phyloP scores from a whole-genome alignment of 192 early-diverging fungal genomes.

The Podochytrium sp. region DNA sequence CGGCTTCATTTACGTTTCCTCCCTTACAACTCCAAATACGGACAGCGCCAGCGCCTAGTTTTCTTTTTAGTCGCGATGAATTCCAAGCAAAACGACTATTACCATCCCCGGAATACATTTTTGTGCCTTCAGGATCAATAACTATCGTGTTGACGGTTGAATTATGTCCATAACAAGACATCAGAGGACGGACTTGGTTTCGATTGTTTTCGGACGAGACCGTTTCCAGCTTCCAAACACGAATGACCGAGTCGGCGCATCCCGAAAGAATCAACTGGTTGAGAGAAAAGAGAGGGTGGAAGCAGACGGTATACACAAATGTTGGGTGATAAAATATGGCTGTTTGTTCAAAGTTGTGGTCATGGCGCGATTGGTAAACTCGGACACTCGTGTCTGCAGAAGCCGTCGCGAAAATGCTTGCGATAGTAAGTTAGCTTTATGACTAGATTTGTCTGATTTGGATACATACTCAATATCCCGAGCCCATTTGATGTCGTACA shows the following conservation, averaged over 20 bases:
- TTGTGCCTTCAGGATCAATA: slow-evolving; percentile 43
- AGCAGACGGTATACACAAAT: slow-evolving; percentile 45
- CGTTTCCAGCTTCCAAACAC: slow-evolving; percentile 36
- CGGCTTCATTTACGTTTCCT: not conserved
- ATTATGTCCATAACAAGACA: slow-evolving; percentile 39
- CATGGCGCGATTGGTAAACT: slow-evolving; percentile 36
- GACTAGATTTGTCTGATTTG: not conserved
- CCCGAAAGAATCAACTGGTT: slow-evolving; percentile 39
- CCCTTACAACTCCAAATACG: slow-evolving; percentile 47
- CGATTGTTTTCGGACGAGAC: not conserved
- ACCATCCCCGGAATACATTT: slow-evolving; percentile 49
- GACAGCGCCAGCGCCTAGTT: slow-evolving; percentile 30
- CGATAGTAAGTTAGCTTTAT: not conserved
- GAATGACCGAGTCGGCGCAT: slow-evolving; percentile 44
- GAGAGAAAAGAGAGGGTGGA: slow-evolving; percentile 28
- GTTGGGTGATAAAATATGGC: slow-evolving; percentile 41
- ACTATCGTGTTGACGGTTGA: slow-evolving; percentile 41
- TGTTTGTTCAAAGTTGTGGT: slow-evolving; percentile 20
- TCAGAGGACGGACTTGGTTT: slow-evolving; percentile 12
- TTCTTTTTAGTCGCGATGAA: not conserved
- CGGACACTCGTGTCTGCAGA: slow-evolving; percentile 53
- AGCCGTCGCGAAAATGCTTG: slow-evolving; percentile 44
- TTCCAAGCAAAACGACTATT: not conserved
- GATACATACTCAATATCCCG: slow-evolving; percentile 37
- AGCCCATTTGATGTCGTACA: slow-evolving; percentile 53